phyloP scores from a whole-genome alignment of 345 rosid genomes.

The Ailanthus altissimus region DNA sequence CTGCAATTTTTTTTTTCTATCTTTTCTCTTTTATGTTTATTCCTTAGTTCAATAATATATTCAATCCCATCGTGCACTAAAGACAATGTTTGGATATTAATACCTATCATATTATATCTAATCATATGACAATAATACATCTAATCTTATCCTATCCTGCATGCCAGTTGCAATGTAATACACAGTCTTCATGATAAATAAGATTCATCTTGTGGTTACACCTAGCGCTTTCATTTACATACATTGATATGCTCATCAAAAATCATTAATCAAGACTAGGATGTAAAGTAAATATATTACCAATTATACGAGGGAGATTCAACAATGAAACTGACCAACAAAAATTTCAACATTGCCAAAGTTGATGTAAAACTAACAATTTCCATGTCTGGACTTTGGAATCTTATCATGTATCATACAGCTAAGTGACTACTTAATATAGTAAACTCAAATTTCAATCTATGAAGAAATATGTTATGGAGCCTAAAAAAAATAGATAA shows the following conservation, averaged over 20 bases:
- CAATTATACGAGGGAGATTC: background rate
- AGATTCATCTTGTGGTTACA: background rate
- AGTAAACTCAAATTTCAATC: background rate
- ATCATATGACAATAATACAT: background rate
- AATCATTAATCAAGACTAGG: background rate
- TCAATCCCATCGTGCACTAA: background rate
- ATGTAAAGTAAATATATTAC: conserved; percentile 4
- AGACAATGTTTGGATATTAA: background rate
- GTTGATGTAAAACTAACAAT: background rate
- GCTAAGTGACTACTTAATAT: background rate
- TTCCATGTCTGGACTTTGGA: background rate
- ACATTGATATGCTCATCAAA: background rate
- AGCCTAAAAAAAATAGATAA: background rate
- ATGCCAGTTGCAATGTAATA: background rate
- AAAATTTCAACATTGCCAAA: background rate
- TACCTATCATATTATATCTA: background rate
- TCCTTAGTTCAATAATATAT: background rate
- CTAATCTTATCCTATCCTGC: background rate
- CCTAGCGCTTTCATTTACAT: background rate
- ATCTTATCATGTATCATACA: background rate
- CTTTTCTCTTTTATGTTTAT: background rate
- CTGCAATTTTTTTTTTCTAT: background rate
- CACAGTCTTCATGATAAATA: background rate
- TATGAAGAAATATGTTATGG: background rate
- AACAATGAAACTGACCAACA: background rate